These are phyloP conservation scores for Coemansia sp. DNA, from an alignment of 192 early-diverging fungal species.

Conservation along the genomic window DNA sequence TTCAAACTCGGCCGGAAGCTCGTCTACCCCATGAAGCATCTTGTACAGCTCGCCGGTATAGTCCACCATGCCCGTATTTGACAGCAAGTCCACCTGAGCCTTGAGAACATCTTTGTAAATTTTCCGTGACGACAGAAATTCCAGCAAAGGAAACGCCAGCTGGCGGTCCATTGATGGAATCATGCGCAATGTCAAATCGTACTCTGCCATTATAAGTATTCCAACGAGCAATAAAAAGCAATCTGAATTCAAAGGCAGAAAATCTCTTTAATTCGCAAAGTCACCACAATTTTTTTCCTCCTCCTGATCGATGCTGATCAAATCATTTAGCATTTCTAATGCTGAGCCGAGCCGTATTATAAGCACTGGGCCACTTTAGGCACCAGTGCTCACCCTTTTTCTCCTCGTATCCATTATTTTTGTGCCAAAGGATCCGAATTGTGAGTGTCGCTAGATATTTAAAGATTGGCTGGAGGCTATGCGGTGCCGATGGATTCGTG, in stretches of 20 bases:
- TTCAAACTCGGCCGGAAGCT: constrained; percentile 70
- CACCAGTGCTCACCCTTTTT: constrained; percentile 1
- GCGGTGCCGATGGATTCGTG: not conserved
- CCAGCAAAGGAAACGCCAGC: constrained; percentile 85
- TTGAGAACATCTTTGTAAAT: constrained; percentile 80
- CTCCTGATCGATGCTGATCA: too few species aligned
- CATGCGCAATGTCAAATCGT: constrained; percentile 80
- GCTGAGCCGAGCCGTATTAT: too few species aligned
- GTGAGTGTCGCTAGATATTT: constrained; percentile 17
- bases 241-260: too few species aligned
- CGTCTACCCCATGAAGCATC: constrained; percentile 72
- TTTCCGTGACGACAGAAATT: constrained; percentile 82
- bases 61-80: constrained; percentile 92
- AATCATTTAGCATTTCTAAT: too few species aligned
- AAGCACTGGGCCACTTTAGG: too few species aligned
- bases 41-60: constrained; percentile 82
- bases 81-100: constrained; percentile 87
- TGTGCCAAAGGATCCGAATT: constrained; percentile 17
- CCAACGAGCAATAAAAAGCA: too few species aligned
- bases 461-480: not conserved
- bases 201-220: constrained; percentile 49
- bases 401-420: constrained; percentile 24
- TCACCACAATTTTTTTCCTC: too few species aligned
- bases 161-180: constrained; percentile 89
- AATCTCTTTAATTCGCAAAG: too few species aligned